Base-by-base conservation (phyloP, 768 basidiomycete genomes). In the Hirschioporus abietinus region DNA sequence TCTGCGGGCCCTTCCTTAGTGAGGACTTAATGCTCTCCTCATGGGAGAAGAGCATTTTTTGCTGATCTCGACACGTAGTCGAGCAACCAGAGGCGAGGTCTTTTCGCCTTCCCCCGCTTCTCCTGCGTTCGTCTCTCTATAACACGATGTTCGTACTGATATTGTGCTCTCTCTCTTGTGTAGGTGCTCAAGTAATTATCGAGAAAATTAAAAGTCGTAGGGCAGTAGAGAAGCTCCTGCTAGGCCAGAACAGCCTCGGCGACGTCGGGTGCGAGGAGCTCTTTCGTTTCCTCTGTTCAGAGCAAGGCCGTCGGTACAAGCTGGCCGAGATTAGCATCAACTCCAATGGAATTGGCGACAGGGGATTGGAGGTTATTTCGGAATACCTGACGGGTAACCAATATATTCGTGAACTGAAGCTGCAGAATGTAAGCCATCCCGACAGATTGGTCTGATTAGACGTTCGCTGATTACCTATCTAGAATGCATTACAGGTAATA, bases 251-350 rank as follows among this genome's bases (percentile, higher is more conserved):
- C 71, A 70, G 76, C 24, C 79, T 90, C 9, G 82, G 83, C 9
- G 84, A 88, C 71, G 80, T 83, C 17, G 89, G 89, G 35, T 86
- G 84, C 65, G 73, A 79, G 27, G 76, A 78, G 25, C 75, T 90
- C 9, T 86, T 89, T 72, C 74, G 75, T 20, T 89, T 84, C 71
- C 77, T 90, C 7, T 67, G 75, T 27, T 88, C 88, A 12, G 72
- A 77, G 6, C 73, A 76, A 20, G 87, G 85, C 23, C 74, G 76
- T 66, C 75, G 73, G 66, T 79, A 85, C 69, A 73, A 72, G 61
- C 80, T 90, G 65, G 74, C 76, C 1, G 84, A 88, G 70, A 84
- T 90, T 35, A 82, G 79, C 67, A 78, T 90, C 65, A 88, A 87
- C 64, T 78, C 80, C 2, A 88, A 87, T 67, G 72, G 73, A 9